Percentiles rank a stretch among this genome's conserved stretches.
These are phyloP conservation scores for Fusarium abutilonis DNA, from an alignment of 2,329 filamentous ascomycete genomes.

Conservation along the genomic window DNA sequence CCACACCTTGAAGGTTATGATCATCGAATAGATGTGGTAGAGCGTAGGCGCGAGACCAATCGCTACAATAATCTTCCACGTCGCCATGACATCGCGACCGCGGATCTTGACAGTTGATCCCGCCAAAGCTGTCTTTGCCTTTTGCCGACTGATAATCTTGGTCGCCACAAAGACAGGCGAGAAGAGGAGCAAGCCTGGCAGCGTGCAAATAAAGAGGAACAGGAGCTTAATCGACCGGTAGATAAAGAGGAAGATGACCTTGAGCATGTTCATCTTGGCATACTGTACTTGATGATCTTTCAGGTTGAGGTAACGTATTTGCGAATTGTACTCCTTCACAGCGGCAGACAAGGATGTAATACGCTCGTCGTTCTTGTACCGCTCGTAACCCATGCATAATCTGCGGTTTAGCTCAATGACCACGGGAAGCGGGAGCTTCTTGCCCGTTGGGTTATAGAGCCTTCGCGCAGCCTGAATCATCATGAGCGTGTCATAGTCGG, in stretches of 20 bases:
- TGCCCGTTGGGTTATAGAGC: constrained; percentile 92
- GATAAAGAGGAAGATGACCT: constrained; percentile 78
- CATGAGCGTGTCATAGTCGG: constrained; percentile 97
- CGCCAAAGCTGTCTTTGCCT: constrained; percentile 84
- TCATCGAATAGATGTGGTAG: constrained; percentile 81
- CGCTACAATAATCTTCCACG: constrained; percentile 92
- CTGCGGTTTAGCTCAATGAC: constrained; percentile 94
- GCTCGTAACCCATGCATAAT: constrained; percentile 88
- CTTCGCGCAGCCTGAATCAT: constrained; percentile 93
- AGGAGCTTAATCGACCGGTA: constrained; percentile 83
- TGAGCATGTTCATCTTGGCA: constrained; percentile 80
- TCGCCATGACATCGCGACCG: constrained; percentile 89
- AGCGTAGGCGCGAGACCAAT: constrained; percentile 83
- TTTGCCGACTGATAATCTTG: constrained; percentile 82
- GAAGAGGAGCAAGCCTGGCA: constrained; percentile 89
- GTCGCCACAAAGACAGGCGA: constrained; percentile 86
- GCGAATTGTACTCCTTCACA: constrained; percentile 86
- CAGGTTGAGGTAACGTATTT: constrained; percentile 85
- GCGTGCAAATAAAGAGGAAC: constrained; percentile 79
- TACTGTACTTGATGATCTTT: constrained; percentile 96
- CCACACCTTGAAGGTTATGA: constrained; percentile 81
- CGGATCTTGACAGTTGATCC: constrained; percentile 90
- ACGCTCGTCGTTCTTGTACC: constrained; percentile 89
- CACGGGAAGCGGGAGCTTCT: constrained; percentile 89
- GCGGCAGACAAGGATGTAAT: constrained; percentile 79